Conservation (phyloP, 179 eudicot species). For the Spinacia oleracea region DNA sequence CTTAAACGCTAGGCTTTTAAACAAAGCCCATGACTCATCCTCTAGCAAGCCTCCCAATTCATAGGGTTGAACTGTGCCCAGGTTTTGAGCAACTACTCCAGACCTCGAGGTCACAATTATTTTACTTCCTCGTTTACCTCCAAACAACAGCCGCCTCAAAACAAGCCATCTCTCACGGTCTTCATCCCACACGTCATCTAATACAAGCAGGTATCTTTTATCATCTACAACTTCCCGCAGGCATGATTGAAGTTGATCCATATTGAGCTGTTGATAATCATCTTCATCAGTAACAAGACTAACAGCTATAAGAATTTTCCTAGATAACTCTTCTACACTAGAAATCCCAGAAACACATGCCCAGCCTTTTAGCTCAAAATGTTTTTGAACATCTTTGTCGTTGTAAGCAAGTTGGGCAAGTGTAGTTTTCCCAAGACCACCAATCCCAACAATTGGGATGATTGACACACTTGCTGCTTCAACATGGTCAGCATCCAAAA, state of each 20-base stretch:
- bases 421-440: conserved; percentile 15
- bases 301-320: conserved; percentile 6
- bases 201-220: conserved; percentile 3
- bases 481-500: neutral
- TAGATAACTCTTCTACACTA: conserved; percentile 4
- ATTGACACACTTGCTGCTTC: conserved; percentile 7
- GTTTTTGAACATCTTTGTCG: conserved; percentile 3
- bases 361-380: conserved; percentile 13
- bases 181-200: conserved; percentile 22
- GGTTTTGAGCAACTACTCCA: neutral
- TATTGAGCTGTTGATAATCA: neutral
- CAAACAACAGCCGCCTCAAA: neutral
- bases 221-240: conserved; percentile 1
- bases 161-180: conserved; percentile 16
- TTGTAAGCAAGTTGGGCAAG: conserved; percentile 2
- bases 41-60: conserved; percentile 19
- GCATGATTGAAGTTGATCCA: conserved; percentile 4
- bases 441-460: conserved; percentile 8
- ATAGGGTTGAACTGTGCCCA: conserved; percentile 16
- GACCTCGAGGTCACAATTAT: conserved; percentile 21
- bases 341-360: neutral
- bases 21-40: conserved; percentile 28
- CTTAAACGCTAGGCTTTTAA: conserved; percentile 16
- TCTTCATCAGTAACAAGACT: neutral
- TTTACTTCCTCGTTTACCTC: conserved; percentile 19